phyloP scores from a whole-genome alignment of 1,284 basidiomycete species.

The Rhodotorula sp. region DNA sequence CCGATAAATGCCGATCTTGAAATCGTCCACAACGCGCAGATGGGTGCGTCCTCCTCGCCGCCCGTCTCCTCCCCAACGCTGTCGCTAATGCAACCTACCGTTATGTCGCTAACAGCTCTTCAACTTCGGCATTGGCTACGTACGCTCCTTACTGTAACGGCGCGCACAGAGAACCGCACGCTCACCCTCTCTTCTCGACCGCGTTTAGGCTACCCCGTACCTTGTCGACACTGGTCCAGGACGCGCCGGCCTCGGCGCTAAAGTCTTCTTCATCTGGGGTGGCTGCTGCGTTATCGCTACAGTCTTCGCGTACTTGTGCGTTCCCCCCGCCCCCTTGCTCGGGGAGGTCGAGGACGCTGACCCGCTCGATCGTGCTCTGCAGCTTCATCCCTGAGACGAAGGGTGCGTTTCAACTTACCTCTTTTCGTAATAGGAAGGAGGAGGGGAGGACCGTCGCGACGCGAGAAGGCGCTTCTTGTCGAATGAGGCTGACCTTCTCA shows the following conservation, averaged over 20 bases:
- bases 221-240: conserved; percentile 35
- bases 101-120: background rate
- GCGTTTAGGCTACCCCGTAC: conserved; percentile 60
- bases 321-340: background rate
- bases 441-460: too few species aligned
- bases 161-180: too few species aligned
- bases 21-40: too few species aligned
- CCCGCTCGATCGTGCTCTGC: conserved; percentile 59
- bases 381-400: conserved; percentile 60
- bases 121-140: conserved; percentile 14
- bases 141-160: too few species aligned
- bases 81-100: background rate
- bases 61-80: too few species aligned
- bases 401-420: background rate
- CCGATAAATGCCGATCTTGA: too few species aligned
- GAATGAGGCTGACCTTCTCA: background rate
- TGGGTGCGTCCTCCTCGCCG: conserved; percentile 45
- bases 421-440: fast-evolving
- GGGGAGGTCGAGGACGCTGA: background rate
- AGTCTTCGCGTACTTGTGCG: conserved; percentile 42
- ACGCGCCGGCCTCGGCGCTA: conserved; percentile 1
- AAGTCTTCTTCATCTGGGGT: conserved; percentile 49
- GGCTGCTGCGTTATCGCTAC: conserved; percentile 44
- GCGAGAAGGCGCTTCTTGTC: too few species aligned
- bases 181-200: too few species aligned